These are phyloP conservation scores for Tolypocladium cylindrosporum DNA, from an alignment of 2,329 filamentous ascomycete genomes.

Conservation along the genomic window DNA sequence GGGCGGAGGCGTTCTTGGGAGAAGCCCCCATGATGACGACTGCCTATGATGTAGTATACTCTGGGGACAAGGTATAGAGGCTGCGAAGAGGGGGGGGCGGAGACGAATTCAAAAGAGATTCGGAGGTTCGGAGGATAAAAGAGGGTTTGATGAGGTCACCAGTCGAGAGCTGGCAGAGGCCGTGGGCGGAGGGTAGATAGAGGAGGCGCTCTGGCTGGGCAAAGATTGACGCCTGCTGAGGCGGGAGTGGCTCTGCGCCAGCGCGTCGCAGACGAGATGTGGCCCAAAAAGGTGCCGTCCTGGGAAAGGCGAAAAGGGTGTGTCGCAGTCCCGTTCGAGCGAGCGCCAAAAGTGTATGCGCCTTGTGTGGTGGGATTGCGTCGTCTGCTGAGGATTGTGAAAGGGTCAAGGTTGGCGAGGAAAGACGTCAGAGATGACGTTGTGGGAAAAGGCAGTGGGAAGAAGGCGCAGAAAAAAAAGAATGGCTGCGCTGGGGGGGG, in stretches of 20 bases:
- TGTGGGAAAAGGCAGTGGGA: slow-evolving; percentile 23
- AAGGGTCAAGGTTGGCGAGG: slow-evolving; percentile 23
- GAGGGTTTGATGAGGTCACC: slow-evolving; percentile 29
- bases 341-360: neutral
- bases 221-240: slow-evolving; percentile 6
- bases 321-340: neutral
- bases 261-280: neutral
- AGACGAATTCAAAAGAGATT: slow-evolving; percentile 6
- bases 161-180: slow-evolving; percentile 15
- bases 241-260: slow-evolving; percentile 6
- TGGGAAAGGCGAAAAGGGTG: neutral
- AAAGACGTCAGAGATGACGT: slow-evolving; percentile 41
- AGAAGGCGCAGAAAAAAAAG: slow-evolving; percentile 23
- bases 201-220: neutral
- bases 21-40: slow-evolving; percentile 41
- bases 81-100: slow-evolving; percentile 13
- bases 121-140: slow-evolving; percentile 5
- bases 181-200: slow-evolving; percentile 1
- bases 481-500: slow-evolving; percentile 3
- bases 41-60: slow-evolving; percentile 35
- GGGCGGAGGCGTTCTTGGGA: slow-evolving; percentile 25
- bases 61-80: slow-evolving; percentile 17
- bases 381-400: slow-evolving; percentile 21
- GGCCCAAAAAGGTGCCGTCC: neutral
- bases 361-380: slow-evolving; percentile 13